Base-by-base conservation (phyloP, 257 asterid species). In the Eucommia ulmoides region DNA sequence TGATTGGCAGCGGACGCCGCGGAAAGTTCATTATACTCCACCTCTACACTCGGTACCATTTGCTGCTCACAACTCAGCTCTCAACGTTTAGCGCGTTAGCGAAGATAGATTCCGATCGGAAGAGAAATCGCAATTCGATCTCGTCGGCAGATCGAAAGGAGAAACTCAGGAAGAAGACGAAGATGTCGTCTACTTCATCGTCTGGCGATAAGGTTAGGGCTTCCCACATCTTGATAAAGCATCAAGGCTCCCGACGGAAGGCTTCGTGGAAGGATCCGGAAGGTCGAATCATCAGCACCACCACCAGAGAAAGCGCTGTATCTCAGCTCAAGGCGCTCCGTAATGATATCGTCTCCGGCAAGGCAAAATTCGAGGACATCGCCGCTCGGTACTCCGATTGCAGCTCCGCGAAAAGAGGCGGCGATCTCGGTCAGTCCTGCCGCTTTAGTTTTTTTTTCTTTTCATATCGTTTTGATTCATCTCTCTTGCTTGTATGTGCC, bases 221-320 rank as follows among this genome's bases (percentile, higher is more conserved):
- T 51, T 81, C 85, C 2, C 95, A 91, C 61, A 86, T 91, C 50
- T 82, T 91, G 54, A 86, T 91, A 45, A 91, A 91, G 83, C 96
- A 91, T 77, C 73, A 81, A 61, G 98, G 80, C 42, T 91, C 98
- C 51, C 88, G 98, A 57, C 88, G 96, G 35, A 85, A 83, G 64
- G 64, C 92, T 35, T 91, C 96, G 53, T 91, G 96, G 98, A 91
- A 86, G 79, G 98, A 91, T 59, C 96, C 93, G 38, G 96, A 83
- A 20, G 96, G 96, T 49, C 49, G 6, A 17, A 54, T 79, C 42
- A 91, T 91, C 71, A 64, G 83, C 46, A 76, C 72, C 62, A 91
- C 93, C 64, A 71, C 94, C 59, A 74, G 81, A 3, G 94, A 80
- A 0, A 81, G 73, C 4, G 98, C 94, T 50, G 88, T 73, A 18